These are phyloP conservation scores for Ophiocordyceps polyrhachis-furcata DNA, from an alignment of 2,329 filamentous ascomycete species.

Conservation along the genomic window DNA sequence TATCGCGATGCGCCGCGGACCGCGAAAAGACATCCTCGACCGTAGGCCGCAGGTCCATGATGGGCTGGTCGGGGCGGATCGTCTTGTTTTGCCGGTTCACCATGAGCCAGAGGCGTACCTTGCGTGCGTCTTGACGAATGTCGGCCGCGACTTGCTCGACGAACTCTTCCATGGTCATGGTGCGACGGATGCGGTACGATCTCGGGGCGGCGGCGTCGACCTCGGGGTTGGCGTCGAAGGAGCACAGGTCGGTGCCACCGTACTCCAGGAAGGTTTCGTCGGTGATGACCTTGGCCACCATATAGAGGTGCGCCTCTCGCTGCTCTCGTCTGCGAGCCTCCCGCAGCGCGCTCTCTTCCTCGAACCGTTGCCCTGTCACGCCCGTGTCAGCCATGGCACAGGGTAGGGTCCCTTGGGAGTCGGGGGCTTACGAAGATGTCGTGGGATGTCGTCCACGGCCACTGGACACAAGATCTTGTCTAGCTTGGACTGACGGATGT, in stretches of 20 bases:
- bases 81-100: slow-evolving; percentile 98
- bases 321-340: slow-evolving; percentile 72
- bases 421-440: slow-evolving; percentile 48
- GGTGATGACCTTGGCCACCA: slow-evolving; percentile 65
- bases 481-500: slow-evolving; percentile 74
- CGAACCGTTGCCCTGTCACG: slow-evolving; percentile 45
- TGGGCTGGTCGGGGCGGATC: slow-evolving; percentile 70
- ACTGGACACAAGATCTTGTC: slow-evolving; percentile 66
- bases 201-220: slow-evolving; percentile 52
- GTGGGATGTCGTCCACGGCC: slow-evolving; percentile 58
- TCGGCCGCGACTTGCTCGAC: slow-evolving; percentile 52
- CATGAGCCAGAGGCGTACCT: slow-evolving; percentile 84
- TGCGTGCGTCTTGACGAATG: slow-evolving; percentile 44
- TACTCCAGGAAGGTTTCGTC: slow-evolving; percentile 66
- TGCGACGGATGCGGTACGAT: slow-evolving; percentile 52
- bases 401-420: not conserved
- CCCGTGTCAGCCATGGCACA: slow-evolving; percentile 4
- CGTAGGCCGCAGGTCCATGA: slow-evolving; percentile 59
- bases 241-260: slow-evolving; percentile 67
- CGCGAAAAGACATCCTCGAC: slow-evolving; percentile 48
- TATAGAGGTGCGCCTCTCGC: slow-evolving; percentile 87
- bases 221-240: slow-evolving; percentile 44
- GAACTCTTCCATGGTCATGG: slow-evolving; percentile 62
- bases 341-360: slow-evolving; percentile 60
- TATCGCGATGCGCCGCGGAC: slow-evolving; percentile 40